phyloP scores from a whole-genome alignment of 2,329 filamentous ascomycete genomes.

The Colletotrichum sp. region DNA sequence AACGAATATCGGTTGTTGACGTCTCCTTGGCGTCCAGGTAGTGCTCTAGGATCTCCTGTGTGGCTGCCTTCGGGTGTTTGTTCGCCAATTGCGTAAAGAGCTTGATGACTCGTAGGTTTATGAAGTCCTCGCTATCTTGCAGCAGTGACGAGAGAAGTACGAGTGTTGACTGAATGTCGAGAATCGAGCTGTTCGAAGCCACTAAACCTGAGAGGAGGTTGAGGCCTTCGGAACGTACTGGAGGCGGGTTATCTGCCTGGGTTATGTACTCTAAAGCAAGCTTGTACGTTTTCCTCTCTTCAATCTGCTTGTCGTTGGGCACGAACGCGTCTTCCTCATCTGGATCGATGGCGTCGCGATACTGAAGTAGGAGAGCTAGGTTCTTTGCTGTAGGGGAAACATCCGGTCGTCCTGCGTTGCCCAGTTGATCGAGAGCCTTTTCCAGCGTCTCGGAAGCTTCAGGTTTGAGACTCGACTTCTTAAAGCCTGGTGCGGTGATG shows the following conservation, averaged over 20 bases:
- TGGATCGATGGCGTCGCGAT: constrained; percentile 59
- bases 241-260: constrained; percentile 65
- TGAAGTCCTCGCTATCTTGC: constrained; percentile 72
- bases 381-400: constrained; percentile 61
- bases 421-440: constrained; percentile 50
- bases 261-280: constrained; percentile 70
- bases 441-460: constrained; percentile 52
- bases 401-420: constrained; percentile 41
- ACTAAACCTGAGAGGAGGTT: constrained; percentile 66
- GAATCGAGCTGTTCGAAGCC: constrained; percentile 54
- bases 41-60: constrained; percentile 67
- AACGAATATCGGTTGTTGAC: constrained; percentile 64
- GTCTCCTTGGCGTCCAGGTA: constrained; percentile 70
- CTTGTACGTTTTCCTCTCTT: constrained; percentile 67
- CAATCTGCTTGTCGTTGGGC: constrained; percentile 53
- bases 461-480: constrained; percentile 49
- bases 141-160: constrained; percentile 69
- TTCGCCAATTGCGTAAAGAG: constrained; percentile 67
- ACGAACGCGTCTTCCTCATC: constrained; percentile 39
- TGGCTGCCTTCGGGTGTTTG: constrained; percentile 66
- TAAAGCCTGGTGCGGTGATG: constrained; percentile 62
- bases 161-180: constrained; percentile 71
- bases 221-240: constrained; percentile 70
- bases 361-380: constrained; percentile 59
- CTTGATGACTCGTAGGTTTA: constrained; percentile 72